phyloP scores from a whole-genome alignment of 2,329 filamentous ascomycete genomes.

The Leptographium lundbergii region DNA sequence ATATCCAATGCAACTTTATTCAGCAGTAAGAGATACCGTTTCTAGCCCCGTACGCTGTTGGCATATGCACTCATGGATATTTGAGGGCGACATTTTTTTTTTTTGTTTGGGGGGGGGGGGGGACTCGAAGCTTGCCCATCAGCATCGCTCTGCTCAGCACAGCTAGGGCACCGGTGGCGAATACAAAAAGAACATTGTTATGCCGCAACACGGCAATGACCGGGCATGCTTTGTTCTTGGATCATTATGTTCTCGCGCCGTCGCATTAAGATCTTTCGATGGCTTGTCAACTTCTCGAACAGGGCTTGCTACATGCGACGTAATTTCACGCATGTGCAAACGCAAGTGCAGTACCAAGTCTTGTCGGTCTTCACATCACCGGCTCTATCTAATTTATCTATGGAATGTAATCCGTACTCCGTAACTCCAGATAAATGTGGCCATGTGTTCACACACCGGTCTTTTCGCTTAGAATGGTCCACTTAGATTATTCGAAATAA shows the following conservation, averaged over 20 bases:
- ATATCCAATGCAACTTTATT: too few relatives aligned
- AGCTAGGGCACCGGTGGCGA: too few relatives aligned
- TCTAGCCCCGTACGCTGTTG: too few relatives aligned
- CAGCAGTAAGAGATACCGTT: too few relatives aligned
- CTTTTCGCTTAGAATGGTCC: not conserved
- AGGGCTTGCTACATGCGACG: not conserved
- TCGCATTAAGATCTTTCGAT: not conserved
- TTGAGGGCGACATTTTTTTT: too few relatives aligned
- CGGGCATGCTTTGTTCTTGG: not conserved
- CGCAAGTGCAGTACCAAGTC: not conserved
- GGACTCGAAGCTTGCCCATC: too few relatives aligned
- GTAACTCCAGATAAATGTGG: not conserved
- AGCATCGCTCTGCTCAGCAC: too few relatives aligned
- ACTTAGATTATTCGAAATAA: not conserved
- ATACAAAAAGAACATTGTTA: too few relatives aligned
- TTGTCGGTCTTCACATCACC: not conserved
- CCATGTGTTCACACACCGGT: not conserved
- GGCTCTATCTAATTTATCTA: not conserved
- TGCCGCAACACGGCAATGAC: too few relatives aligned
- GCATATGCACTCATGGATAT: too few relatives aligned
- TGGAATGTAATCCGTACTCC: not conserved
- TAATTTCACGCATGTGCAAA: not conserved
- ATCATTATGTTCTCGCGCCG: too few relatives aligned
- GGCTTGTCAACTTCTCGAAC: not conserved
- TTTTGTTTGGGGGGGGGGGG: too few relatives aligned